Evolutionary conservation across 257 asterid genomes (phyloP).

Genomic region (Eustoma russellianum): DNA sequence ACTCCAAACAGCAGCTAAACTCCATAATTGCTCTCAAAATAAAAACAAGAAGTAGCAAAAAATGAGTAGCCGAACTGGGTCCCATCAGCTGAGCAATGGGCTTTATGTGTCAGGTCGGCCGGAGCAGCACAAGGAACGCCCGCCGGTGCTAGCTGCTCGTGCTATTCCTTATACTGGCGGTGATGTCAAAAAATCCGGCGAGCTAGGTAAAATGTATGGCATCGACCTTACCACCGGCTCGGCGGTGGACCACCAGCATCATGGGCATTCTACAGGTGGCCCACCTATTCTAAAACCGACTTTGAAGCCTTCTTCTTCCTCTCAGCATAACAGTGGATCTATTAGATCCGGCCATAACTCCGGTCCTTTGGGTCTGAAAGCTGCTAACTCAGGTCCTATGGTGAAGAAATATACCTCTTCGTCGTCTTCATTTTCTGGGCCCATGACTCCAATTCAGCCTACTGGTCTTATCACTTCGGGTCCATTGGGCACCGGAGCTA

Average conservation of each 20-base stretch:
- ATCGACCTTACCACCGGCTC: constrained; percentile 35
- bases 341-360: constrained; percentile 87
- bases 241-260: constrained; percentile 25
- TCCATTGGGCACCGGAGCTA: constrained; percentile 43
- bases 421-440: constrained; percentile 78
- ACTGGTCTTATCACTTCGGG: constrained; percentile 73
- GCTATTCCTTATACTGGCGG: constrained; percentile 88
- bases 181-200: constrained; percentile 87
- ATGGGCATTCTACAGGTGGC: constrained; percentile 4
- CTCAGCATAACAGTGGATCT: constrained; percentile 73
- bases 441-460: constrained; percentile 71
- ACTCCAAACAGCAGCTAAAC: background rate
- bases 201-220: constrained; percentile 86
- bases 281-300: constrained; percentile 43
- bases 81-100: constrained; percentile 89
- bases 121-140: constrained; percentile 69
- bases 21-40: too few species aligned
- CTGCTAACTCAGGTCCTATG: constrained; percentile 56
- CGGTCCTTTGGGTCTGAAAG: constrained; percentile 43
- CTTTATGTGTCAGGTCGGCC: constrained; percentile 84
- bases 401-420: constrained; percentile 42
- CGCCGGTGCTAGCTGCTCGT: constrained; percentile 56
- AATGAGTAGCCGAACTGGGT: constrained; percentile 70
- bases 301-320: constrained; percentile 38
- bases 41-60: background rate